These are phyloP conservation scores for Gossypium ekmanianum DNA, from an alignment of 345 rosid species.

Conservation along the genomic window DNA sequence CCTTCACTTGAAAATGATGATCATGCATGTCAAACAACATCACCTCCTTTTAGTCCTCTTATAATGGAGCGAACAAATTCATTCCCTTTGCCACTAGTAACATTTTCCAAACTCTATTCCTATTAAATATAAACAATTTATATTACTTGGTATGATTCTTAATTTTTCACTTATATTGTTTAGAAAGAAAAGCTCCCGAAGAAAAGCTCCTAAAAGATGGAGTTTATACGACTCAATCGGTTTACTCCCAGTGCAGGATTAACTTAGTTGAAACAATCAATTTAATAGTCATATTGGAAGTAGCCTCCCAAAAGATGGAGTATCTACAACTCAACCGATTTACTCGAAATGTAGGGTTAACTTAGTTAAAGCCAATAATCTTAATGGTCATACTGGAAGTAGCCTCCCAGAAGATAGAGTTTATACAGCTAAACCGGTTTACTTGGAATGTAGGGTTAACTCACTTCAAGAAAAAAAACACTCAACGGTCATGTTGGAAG, in stretches of 20 bases:
- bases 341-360: background rate
- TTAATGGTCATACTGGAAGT: too few relatives aligned
- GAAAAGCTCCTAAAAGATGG: background rate
- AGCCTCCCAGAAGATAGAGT: background rate
- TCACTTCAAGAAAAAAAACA: background rate
- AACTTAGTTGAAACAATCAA: constrained; percentile 6
- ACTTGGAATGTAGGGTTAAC: background rate
- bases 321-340: background rate
- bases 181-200: constrained; percentile 3
- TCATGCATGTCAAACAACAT: background rate
- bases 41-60: background rate
- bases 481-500: constrained; percentile 8
- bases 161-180: background rate
- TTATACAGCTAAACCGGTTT: background rate
- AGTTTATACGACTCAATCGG: background rate
- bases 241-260: background rate
- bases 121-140: background rate
- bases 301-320: background rate
- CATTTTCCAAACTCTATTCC: background rate
- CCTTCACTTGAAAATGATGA: background rate
- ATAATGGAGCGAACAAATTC: background rate
- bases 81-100: background rate
- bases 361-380: background rate
- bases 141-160: background rate
- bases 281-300: background rate